A percentile compares a stretch with the other conserved stretches of the same genome.
Conservation (phyloP, 1,284 basidiomycete genomes). For the Heliocybe sulcata region DNA sequence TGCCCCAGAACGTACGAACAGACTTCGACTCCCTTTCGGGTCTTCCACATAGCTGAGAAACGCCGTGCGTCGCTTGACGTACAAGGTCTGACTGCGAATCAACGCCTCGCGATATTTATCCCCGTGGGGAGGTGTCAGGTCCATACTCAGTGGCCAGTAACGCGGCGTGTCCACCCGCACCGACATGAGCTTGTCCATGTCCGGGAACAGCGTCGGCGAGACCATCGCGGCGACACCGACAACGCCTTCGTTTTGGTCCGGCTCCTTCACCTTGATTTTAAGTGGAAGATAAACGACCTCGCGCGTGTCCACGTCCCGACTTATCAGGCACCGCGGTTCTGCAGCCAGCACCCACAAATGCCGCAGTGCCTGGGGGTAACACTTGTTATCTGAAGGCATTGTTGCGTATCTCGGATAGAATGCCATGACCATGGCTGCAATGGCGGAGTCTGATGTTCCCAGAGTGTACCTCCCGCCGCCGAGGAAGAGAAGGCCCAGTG, state of each 20-base stretch:
- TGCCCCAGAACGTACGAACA: conserved; percentile 76
- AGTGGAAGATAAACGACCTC: conserved; percentile 89
- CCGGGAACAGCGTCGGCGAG: conserved; percentile 87
- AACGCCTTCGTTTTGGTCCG: conserved; percentile 23
- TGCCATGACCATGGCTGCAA: conserved; percentile 84
- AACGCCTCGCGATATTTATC: conserved; percentile 49
- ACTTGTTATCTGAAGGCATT: conserved; percentile 79
- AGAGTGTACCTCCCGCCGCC: conserved; percentile 92
- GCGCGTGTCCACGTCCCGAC: conserved; percentile 84
- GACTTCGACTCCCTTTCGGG: conserved; percentile 84
- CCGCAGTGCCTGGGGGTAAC: conserved; percentile 88
- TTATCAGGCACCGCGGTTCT: conserved; percentile 88
- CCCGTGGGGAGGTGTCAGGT: conserved; percentile 57
- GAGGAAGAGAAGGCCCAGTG: conserved; percentile 89
- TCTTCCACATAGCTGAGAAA: conserved; percentile 92
- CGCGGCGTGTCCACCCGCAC: conserved; percentile 87
- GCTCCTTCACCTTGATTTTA: conserved; percentile 74
- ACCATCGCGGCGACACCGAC: conserved; percentile 69
- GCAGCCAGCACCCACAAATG: conserved; percentile 96
- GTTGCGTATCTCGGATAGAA: conserved; percentile 88
- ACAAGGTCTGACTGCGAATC: conserved; percentile 74
- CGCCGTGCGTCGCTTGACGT: conserved; percentile 88
- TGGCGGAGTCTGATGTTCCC: conserved; percentile 86
- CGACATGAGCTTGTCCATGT: conserved; percentile 71
- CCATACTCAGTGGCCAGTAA: conserved; percentile 89